These are phyloP conservation scores for Achaetomium macrosporum DNA, from an alignment of 2,329 filamentous ascomycete species.

Conservation along the genomic window DNA sequence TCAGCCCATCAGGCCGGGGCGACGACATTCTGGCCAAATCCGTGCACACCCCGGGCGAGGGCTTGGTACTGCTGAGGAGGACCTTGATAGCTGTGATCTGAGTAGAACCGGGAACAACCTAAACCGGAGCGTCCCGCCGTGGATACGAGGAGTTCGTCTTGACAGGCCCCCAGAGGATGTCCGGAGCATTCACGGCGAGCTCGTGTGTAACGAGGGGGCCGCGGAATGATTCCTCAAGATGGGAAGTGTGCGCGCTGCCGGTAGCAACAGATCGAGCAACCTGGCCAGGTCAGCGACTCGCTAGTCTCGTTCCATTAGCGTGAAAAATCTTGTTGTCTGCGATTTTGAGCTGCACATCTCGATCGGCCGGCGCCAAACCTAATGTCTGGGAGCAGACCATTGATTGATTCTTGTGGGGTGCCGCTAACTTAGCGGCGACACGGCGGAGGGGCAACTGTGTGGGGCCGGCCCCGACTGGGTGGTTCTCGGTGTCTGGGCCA, in stretches of 20 bases:
- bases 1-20: slow-evolving; percentile 37
- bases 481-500: neutral
- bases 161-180: neutral
- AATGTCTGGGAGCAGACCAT: too few species aligned
- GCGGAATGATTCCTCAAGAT: neutral
- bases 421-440: too few species aligned
- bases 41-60: too few species aligned
- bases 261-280: too few species aligned
- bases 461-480: slow-evolving; percentile 2
- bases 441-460: neutral
- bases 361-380: too few species aligned
- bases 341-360: too few species aligned
- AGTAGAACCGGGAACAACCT: neutral
- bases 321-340: too few species aligned
- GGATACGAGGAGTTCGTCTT: slow-evolving; percentile 6
- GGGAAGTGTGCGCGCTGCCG: too few species aligned
- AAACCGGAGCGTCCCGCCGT: slow-evolving; percentile 9
- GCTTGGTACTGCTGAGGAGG: too few species aligned
- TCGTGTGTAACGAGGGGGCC: neutral
- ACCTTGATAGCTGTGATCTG: neutral
- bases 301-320: too few species aligned
- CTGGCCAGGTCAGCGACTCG: too few species aligned
- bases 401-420: too few species aligned
- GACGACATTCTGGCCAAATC: neutral
- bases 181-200: neutral